phyloP scores from a whole-genome alignment of 2,329 filamentous ascomycete genomes.

The Talaromyces funiculosus region DNA sequence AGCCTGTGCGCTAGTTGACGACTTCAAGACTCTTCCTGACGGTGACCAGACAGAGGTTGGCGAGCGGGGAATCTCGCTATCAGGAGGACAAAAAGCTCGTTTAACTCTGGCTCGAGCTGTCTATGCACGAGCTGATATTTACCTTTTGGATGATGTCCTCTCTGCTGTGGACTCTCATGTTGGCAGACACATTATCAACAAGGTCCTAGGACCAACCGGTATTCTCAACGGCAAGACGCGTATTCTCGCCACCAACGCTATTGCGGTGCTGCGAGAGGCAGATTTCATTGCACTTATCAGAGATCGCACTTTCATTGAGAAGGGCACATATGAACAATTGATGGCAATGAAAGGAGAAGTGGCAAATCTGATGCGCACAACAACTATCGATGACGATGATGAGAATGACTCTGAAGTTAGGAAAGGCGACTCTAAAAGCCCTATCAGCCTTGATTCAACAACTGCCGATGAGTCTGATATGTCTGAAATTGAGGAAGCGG shows the following conservation, averaged over 20 bases:
- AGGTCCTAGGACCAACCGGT: conserved; percentile 80
- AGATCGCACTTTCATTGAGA: conserved; percentile 76
- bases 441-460: conserved; percentile 57
- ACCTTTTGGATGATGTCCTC: conserved; percentile 86
- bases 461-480: conserved; percentile 47
- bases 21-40: conserved; percentile 87
- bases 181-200: conserved; percentile 87
- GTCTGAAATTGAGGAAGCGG: conserved; percentile 53
- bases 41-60: conserved; percentile 96
- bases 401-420: conserved; percentile 44
- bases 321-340: conserved; percentile 83
- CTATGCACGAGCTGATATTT: conserved; percentile 94
- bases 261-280: conserved; percentile 80
- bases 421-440: conserved; percentile 52
- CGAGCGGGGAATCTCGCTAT: conserved; percentile 92
- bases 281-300: conserved; percentile 82
- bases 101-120: conserved; percentile 88
- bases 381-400: conserved; percentile 42
- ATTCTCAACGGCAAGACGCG: conserved; percentile 80
- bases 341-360: conserved; percentile 93
- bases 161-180: conserved; percentile 99
- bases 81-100: conserved; percentile 91
- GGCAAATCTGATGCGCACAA: conserved; percentile 72
- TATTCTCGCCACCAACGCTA: conserved; percentile 90
- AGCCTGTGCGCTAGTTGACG: conserved; percentile 83